Evolutionary conservation across 108 stramenopile species (phyloP).

Genomic region (Cyclotella choctawhatcheeana): DNA sequence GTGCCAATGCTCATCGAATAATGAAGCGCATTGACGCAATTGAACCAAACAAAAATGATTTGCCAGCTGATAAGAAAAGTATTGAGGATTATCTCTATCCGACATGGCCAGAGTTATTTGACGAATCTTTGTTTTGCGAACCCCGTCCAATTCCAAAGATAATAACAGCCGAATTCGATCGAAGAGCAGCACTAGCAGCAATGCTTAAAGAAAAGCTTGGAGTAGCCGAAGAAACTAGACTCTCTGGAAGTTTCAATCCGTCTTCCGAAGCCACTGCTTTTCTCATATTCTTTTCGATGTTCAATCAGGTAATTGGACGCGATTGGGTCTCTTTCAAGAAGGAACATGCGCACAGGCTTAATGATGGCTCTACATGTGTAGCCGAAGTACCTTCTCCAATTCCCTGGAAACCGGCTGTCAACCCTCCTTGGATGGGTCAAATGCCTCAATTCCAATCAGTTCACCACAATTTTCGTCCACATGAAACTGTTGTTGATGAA

Average conservation of each 20-base stretch:
- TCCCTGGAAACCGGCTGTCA: constrained; percentile 49
- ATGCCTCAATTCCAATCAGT: constrained; percentile 37
- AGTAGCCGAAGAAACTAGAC: constrained; percentile 25
- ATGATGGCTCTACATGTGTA: constrained; percentile 16
- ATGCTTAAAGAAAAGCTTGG: constrained; percentile 51
- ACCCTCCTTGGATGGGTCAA: constrained; percentile 55
- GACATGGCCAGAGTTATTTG: constrained; percentile 79
- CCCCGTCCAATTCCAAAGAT: constrained; percentile 84
- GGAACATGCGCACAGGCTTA: constrained; percentile 27
- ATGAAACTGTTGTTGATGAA: constrained; percentile 22
- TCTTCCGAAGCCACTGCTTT: constrained; percentile 76
- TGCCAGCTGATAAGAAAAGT: constrained; percentile 31
- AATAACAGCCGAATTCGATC: constrained; percentile 87
- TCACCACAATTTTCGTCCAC: constrained; percentile 39
- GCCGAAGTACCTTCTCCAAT: constrained; percentile 8
- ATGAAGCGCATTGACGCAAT: constrained; percentile 78
- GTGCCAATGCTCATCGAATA: constrained; percentile 80
- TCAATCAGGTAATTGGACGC: constrained; percentile 72
- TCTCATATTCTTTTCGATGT: constrained; percentile 80
- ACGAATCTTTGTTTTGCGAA: constrained; percentile 56
- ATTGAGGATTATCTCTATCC: constrained; percentile 65
- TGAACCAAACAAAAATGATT: constrained; percentile 54
- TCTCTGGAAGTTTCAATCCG: constrained; percentile 55
- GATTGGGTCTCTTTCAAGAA: constrained; percentile 49
- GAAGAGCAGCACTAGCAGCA: constrained; percentile 69